Evolutionary conservation across 1,284 basidiomycete species (phyloP).

Genomic region (Trametes pubescens): DNA sequence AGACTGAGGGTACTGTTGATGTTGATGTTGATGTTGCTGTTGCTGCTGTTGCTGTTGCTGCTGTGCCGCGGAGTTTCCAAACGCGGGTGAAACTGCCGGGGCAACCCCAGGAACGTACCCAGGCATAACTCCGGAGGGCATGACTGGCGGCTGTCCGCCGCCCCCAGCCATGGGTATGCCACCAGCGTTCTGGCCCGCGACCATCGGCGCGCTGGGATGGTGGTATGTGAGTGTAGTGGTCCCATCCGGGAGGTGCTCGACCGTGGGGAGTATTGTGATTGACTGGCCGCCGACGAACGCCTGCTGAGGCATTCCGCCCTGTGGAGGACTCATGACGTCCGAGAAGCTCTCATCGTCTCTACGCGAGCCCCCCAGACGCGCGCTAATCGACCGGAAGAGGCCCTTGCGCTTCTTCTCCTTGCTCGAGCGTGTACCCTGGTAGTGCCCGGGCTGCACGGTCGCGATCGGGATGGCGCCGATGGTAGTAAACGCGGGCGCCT

Average conservation of each 20-base stretch:
- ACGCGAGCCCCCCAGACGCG: constrained; percentile 19
- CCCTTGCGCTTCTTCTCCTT: constrained; percentile 34
- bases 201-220: constrained; percentile 19
- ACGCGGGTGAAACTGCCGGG: constrained; percentile 6
- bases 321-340: constrained; percentile 2
- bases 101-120: constrained; percentile 22
- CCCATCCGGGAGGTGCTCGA: constrained; percentile 34
- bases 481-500: constrained; percentile 26
- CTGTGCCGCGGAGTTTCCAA: constrained; percentile 5
- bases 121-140: constrained; percentile 20
- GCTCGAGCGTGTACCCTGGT: constrained; percentile 29
- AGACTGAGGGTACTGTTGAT: not conserved
- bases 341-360: constrained; percentile 21
- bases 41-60: not conserved
- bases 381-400: constrained; percentile 34
- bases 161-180: constrained; percentile 6
- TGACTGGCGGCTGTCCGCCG: constrained; percentile 6
- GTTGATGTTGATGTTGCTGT: not conserved
- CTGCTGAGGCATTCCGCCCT: constrained; percentile 4
- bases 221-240: constrained; percentile 31
- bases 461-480: constrained; percentile 20
- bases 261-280: constrained; percentile 25
- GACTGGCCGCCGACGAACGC: constrained; percentile 24
- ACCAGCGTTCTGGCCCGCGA: not conserved
- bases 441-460: not conserved